Base-by-base conservation (phyloP, 495 filamentous ascomycete genomes). In the Xylaria intraflava region DNA sequence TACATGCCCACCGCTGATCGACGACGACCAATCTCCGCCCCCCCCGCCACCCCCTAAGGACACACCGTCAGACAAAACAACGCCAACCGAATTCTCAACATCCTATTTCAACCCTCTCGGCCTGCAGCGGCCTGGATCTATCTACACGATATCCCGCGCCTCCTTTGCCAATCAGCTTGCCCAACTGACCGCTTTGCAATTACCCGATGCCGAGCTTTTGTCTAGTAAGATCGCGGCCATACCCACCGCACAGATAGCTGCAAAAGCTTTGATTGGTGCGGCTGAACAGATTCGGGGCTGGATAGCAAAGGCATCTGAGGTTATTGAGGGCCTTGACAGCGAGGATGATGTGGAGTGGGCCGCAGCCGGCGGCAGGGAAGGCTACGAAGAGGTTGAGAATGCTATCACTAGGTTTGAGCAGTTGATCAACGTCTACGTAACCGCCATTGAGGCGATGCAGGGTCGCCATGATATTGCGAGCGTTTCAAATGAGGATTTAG, bases 291-390 rank as follows among this genome's bases (percentile, higher is more conserved):
- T 98, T 46, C 81, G 84, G 41, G 83, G 83, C 50, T 97, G 93
- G 93, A 91, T 96, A 53, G 78, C 79, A 56, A 95, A 95, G 65
- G 90, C 93, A 1, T 85, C 82, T 0, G 88, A 93, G 53, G 89
- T 96, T 9, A 79, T 98, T 23, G 80, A 74, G 49, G 88, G 89
- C 0, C 70, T 97, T 20, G 88, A 96, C 66, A 85, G 89, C 12
- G 91, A 96, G 56, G 93, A 98, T 69, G 92, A 98, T 60, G 88
- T 96, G 19, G 90, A 96, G 62, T 98, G 93, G 93, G 90, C 93
- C 12, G 92, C 92, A 12, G 90, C 90, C 12, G 93, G 86, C 44
- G 90, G 90, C 3, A 81, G 90, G 56, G 90, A 96, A 62, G 90
- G 89, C 8, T 75, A 96, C 39, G 89, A 85, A 29, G 90, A 91